Evolutionary conservation across 1,284 basidiomycete species (phyloP).

Genomic region (Tetrapyrgos nigripes): DNA sequence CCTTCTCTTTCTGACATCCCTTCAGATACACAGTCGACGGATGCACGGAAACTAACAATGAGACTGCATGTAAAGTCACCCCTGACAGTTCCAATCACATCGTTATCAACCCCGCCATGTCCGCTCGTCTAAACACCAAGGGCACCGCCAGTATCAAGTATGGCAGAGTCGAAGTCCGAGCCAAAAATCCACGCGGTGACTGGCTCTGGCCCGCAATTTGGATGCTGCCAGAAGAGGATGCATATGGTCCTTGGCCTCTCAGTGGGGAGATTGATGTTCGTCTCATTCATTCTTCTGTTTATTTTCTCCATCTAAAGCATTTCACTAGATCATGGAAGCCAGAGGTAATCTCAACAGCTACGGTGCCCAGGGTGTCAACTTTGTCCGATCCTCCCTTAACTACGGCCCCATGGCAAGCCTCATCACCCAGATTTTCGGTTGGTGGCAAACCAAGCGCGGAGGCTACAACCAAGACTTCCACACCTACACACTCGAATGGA

Average conservation of each 20-base stretch:
- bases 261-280: conserved; percentile 70
- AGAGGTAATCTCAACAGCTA: conserved; percentile 71
- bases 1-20: too few species aligned
- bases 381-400: conserved; percentile 71
- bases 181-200: conserved; percentile 69
- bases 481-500: conserved; percentile 84
- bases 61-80: conserved; percentile 40
- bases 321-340: conserved; percentile 61
- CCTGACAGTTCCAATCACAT: conserved; percentile 37
- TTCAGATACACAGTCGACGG: conserved; percentile 4
- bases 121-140: conserved; percentile 76
- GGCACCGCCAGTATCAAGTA: conserved; percentile 72
- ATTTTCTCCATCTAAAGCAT: neutral
- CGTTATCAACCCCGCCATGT: conserved; percentile 79
- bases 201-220: conserved; percentile 78
- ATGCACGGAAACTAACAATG: conserved; percentile 25
- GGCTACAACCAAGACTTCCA: conserved; percentile 67
- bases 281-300: neutral
- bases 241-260: conserved; percentile 78
- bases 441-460: conserved; percentile 63
- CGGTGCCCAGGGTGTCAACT: conserved; percentile 68
- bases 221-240: conserved; percentile 78
- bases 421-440: conserved; percentile 72
- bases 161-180: conserved; percentile 80
- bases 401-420: conserved; percentile 69